Evolutionary conservation across 192 early-diverging fungal genomes (phyloP), one percentile per base, ranked within the genome.

Genomic region (Helicostylum pulchrum): DNA sequence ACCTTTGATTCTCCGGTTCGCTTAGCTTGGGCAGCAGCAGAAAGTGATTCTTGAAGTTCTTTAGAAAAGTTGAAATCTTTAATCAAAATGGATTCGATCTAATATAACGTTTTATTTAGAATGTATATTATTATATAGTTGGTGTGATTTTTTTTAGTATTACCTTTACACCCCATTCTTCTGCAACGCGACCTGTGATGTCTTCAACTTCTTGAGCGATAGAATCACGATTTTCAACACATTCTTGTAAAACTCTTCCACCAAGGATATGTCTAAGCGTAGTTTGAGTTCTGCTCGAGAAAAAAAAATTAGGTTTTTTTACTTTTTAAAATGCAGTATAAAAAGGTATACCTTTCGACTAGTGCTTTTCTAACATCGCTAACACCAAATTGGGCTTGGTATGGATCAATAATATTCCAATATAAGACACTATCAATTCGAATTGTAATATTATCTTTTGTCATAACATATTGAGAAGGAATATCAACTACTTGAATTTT

Each of bases 1-100:
- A 95, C 83, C 81, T 95, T 96, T 63, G 87, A 85, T 75, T 95
- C 87, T 34, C 90, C 95, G 57, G 96, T 81, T n/a, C 95, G 79
- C 67, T 93, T 87, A 61, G 90, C 88, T 65, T 93, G 92, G 34
- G 94, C 94, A 10, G 94, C 95, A 1, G 93, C 85, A 15, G 91
- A 86, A 43, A 95, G 79, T 0, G 90, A 92, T 46, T 88, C 82
- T 60, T 94, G 92, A 21, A 95, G 74, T 48, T 94, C 92, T 9
- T 59, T 66, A 12, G 85, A 82, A 75, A 96, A 86, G 42, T 50
- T 83, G 66, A 66, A 75, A 74, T 39, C 84, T 78, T 60, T 85
- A 81, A 60, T 80, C 77, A 72, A 82, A 82, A 70, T 86, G 23
- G 53, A 80, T 77, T 58, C 82, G 81, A 48, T 83, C 46, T 44